These are phyloP conservation scores for Corylus heterophylla DNA, from an alignment of 306 rosid genomes.

Conservation along the genomic window DNA sequence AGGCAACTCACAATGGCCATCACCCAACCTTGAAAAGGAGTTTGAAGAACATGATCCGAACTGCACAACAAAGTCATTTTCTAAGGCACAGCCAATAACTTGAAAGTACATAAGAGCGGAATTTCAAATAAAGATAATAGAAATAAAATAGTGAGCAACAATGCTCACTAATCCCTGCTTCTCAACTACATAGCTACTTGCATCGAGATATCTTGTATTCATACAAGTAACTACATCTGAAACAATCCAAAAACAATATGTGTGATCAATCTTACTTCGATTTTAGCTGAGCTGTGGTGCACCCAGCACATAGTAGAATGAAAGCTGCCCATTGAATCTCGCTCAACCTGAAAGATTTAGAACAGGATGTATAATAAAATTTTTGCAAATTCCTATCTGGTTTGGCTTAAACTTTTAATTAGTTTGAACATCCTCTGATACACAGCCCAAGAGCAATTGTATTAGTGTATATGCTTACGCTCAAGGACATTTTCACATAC, in stretches of 20 bases:
- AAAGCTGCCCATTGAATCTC: conserved; percentile 99
- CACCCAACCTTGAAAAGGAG: too few species aligned
- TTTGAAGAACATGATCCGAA: conserved; percentile 47
- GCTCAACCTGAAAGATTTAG: conserved; percentile 67
- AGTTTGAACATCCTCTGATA: neutral
- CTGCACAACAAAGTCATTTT: conserved; percentile 42
- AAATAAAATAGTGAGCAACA: conserved; percentile 1
- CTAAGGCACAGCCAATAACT: conserved; percentile 23
- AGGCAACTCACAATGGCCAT: neutral
- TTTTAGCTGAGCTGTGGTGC: conserved; percentile 91
- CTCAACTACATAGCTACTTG: conserved; percentile 14
- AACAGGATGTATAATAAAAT: conserved; percentile 23
- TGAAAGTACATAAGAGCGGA: conserved; percentile 6
- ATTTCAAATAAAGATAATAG: conserved; percentile 6
- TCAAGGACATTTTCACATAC: neutral
- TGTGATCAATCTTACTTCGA: conserved; percentile 61
- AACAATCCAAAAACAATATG: conserved; percentile 5
- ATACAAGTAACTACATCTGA: conserved; percentile 1
- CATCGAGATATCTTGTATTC: neutral
- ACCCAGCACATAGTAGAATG: conserved; percentile 85
- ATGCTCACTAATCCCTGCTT: conserved; percentile 8
- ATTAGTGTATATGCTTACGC: too few species aligned
- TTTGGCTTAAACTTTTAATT: neutral
- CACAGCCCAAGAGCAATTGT: neutral
- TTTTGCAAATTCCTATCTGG: neutral